Percentiles rank a stretch among this genome's conserved stretches.
Conservation (phyloP, 2,329 filamentous ascomycete species). For the Diaporthe sp. region DNA sequence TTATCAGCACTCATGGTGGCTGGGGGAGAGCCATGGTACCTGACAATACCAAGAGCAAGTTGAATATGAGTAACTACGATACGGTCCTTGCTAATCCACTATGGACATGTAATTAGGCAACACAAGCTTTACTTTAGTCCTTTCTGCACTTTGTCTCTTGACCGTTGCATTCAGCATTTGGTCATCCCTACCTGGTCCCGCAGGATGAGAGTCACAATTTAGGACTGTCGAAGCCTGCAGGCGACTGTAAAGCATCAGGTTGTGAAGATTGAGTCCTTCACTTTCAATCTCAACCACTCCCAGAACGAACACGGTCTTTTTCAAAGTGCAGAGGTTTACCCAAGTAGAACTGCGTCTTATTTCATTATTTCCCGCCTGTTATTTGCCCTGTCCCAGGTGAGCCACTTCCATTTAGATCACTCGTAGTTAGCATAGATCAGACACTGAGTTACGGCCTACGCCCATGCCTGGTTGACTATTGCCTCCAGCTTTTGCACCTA, state of each 20-base stretch:
- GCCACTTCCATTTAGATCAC: not conserved
- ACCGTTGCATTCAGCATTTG: not conserved
- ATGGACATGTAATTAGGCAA: not conserved
- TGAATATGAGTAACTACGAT: not conserved
- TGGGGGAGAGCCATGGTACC: too few species aligned
- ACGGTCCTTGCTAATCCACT: too few species aligned
- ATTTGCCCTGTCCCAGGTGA: not conserved
- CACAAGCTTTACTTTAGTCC: not conserved
- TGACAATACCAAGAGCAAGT: not conserved
- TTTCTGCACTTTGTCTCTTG: not conserved
- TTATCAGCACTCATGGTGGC: too few species aligned
- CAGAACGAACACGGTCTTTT: too few species aligned
- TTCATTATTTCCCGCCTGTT: not conserved
- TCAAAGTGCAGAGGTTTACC: too few species aligned
- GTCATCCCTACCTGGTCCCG: not conserved
- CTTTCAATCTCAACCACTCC: too few species aligned
- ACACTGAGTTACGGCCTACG: too few species aligned
- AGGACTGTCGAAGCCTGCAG: not conserved
- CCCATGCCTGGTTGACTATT: too few species aligned
- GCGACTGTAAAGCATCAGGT: not conserved
- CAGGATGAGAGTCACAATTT: not conserved
- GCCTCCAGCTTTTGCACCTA: too few species aligned
- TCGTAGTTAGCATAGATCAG: too few species aligned
- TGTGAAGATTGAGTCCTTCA: too few species aligned
- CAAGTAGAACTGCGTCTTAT: not conserved